phyloP scores from a whole-genome alignment of 768 basidiomycete genomes.

The Amanita jacksonii region DNA sequence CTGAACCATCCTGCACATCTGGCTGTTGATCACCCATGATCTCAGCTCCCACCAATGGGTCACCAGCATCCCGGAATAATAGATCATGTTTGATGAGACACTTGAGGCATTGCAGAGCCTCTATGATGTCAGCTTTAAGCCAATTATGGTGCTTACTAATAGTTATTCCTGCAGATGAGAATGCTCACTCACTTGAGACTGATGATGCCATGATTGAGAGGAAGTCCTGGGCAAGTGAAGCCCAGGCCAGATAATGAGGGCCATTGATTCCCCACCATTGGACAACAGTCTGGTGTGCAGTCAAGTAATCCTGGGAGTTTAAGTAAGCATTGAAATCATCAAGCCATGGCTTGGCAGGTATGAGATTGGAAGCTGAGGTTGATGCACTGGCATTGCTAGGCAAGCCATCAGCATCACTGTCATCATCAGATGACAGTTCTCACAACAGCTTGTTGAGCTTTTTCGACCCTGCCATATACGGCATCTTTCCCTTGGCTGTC shows the following conservation, averaged over 20 bases:
- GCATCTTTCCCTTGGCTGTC: too few relatives aligned
- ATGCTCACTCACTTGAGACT: too few relatives aligned
- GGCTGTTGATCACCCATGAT: too few relatives aligned
- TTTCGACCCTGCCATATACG: too few relatives aligned
- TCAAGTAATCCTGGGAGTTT: constrained; percentile 8
- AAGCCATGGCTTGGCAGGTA: constrained; percentile 12
- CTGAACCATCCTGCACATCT: too few relatives aligned
- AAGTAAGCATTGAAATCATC: constrained; percentile 19
- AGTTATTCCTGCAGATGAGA: constrained; percentile 31
- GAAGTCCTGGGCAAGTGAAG: constrained; percentile 26
- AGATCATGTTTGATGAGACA: constrained; percentile 14
- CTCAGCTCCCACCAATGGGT: neutral
- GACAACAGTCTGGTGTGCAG: constrained; percentile 12
- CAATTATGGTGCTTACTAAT: constrained; percentile 24
- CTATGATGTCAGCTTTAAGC: constrained; percentile 23
- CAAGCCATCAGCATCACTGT: neutral
- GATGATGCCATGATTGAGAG: constrained; percentile 30
- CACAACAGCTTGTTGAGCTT: neutral
- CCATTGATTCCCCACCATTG: constrained; percentile 25
- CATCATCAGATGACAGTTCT: neutral
- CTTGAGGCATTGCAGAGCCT: too few relatives aligned
- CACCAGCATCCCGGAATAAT: constrained; percentile 15
- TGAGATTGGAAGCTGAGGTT: too few relatives aligned
- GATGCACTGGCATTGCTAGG: too few relatives aligned
- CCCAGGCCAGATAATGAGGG: constrained; percentile 23